Evolutionary conservation across 192 early-diverging fungal genomes (phyloP).

Genomic region (Funneliformis mosseae): DNA sequence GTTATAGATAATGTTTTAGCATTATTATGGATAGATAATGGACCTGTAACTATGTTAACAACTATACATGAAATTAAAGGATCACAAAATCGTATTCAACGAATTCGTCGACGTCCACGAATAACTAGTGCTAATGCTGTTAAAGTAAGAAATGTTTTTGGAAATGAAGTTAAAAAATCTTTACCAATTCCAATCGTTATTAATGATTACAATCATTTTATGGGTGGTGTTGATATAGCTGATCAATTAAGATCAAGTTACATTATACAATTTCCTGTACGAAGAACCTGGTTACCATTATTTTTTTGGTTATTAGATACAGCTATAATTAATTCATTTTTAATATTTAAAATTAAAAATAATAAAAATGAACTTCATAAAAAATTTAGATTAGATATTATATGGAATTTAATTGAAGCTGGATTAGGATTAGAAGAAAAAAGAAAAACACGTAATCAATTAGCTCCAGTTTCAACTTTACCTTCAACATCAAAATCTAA

Average conservation of each 20-base stretch:
- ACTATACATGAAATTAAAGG: slow-evolving; percentile 34
- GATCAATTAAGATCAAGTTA: slow-evolving; percentile 32
- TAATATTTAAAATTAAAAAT: slow-evolving; percentile 1
- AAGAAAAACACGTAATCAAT: neutral
- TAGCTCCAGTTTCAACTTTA: neutral
- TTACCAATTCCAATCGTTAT: slow-evolving; percentile 29
- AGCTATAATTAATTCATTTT: slow-evolving; percentile 20
- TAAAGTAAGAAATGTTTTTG: slow-evolving; percentile 18
- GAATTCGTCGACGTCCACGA: neutral
- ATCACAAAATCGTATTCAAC: slow-evolving; percentile 8
- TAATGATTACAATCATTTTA: slow-evolving; percentile 33
- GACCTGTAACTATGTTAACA: slow-evolving; percentile 34
- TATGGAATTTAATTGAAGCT: neutral
- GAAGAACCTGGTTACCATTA: slow-evolving; percentile 29
- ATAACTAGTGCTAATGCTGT: slow-evolving; percentile 30
- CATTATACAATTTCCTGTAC: slow-evolving; percentile 1
- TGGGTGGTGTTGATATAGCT: slow-evolving; percentile 28
- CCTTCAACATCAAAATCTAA: neutral
- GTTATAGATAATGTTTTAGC: neutral
- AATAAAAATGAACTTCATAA: neutral
- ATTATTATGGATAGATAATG: slow-evolving; percentile 31
- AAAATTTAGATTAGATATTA: neutral
- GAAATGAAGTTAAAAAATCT: neutral
- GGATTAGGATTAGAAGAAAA: neutral
- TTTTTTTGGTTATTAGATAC: slow-evolving; percentile 34